Evolutionary conservation across 768 basidiomycete species (phyloP).

Genomic region (Boletus vinaceobasis): DNA sequence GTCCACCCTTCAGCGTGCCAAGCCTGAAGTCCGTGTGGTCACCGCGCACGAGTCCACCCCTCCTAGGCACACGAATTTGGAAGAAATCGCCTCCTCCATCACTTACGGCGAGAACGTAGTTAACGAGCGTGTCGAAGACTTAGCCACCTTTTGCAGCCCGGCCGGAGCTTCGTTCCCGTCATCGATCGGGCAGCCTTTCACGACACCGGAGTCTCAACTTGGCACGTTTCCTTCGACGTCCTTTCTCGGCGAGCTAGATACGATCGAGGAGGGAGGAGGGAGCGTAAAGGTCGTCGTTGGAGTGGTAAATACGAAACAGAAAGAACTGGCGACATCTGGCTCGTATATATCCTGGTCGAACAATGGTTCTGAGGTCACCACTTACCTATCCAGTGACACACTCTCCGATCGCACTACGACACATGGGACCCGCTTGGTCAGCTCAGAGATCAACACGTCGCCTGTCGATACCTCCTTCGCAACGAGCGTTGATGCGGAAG

Average conservation of each 20-base stretch:
- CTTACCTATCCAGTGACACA: constrained; percentile 7
- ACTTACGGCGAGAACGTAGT: not conserved
- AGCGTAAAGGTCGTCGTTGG: not conserved
- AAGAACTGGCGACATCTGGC: not conserved
- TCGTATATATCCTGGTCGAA: not conserved
- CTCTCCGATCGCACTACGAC: constrained; percentile 1
- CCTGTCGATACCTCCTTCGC: constrained; percentile 12
- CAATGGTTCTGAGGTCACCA: not conserved
- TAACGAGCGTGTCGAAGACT: not conserved
- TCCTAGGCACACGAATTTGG: not conserved
- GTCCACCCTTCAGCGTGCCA: not conserved
- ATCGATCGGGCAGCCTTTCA: not conserved
- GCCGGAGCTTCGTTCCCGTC: not conserved
- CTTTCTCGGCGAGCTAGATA: not conserved
- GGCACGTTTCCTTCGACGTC: not conserved
- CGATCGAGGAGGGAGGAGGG: constrained; percentile 6
- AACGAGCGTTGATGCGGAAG: constrained; percentile 17
- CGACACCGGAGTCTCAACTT: not conserved
- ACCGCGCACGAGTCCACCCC: not conserved
- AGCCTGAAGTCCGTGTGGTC: not conserved
- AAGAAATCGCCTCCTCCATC: not conserved
- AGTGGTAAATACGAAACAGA: not conserved
- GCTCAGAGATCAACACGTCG: not conserved
- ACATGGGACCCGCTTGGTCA: not conserved
- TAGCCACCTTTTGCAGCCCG: not conserved